Base-by-base conservation (phyloP, 2,329 filamentous ascomycete genomes). In the Fusarium lateritium region DNA sequence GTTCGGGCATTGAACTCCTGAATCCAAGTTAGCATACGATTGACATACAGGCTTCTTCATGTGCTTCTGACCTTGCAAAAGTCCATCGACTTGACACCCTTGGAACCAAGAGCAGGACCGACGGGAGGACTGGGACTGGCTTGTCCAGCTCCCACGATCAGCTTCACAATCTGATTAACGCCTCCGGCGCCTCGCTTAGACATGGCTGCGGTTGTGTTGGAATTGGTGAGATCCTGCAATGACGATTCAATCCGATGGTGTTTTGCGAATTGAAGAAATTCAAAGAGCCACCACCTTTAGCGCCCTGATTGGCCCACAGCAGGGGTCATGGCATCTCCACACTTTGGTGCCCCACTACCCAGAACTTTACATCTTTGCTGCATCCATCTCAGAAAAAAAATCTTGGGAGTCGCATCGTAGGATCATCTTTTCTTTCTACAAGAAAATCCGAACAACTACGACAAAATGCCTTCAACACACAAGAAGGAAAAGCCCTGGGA, bases 1-100 rank as follows among this genome's bases (percentile, higher is more conserved):
- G 96, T 99, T 75, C 94, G 87, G 34, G 95, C 95, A 79, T 98
- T 98, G 88, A 98, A 98, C 82, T 98, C 96, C 95, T 98, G 73
- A 4, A 54, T 38, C 21, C 9, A 7, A 1, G 44, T 74, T 36
- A 75, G 74, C 60, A 69, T 67, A 62, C 28, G 44, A 40, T 19
- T 21, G n/a, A 10, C 6, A 22, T 22, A 10, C 47, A 14, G 17
- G 39, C 33, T 55, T 45, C 34, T 17, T 40, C 17, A 44, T n/a
- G 43, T 51, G 56, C 34, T 51, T 46, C 80, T 65, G 65, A 97
- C 95, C 88, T 98, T 98, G 89, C 96, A 98, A 80, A 98, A 99
- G 83, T 99, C 96, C 91, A 99, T 99, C 61, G 93, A 97, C 85
- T 99, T 99, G 67, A 99, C 92, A 85, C 96, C 96, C 85, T 98